Base-by-base conservation (phyloP, 371 early-diverging fungal species). In the Actinomucor elegans region DNA sequence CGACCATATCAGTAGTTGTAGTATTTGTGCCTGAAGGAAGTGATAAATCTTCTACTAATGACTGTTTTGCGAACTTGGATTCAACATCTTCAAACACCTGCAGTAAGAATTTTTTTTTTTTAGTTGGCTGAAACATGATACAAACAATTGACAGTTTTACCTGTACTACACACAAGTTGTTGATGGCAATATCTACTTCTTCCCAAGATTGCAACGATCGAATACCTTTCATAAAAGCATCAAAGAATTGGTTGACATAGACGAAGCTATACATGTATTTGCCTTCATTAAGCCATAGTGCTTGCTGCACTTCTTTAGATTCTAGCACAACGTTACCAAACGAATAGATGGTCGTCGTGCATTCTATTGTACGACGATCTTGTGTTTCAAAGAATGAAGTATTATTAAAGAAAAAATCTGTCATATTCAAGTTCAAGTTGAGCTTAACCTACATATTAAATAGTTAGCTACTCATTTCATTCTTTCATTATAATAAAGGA, bases 321-420 rank as follows among this genome's bases (percentile, higher is more conserved):
- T 87, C 83, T n/a, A 85, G 57, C 2, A 87, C 83, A 12, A 78
- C 79, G 33, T 75, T 69, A 1, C 85, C 85, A 64, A 84, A 87
- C 1, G 86, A 85, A 42, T 85, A 85, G 35, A 84, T 83, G n/a
- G 77, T 66, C 0, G 85, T 87, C 2, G 78, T 81, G 63, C 85
- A 84, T 57, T 83, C 73, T 18, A 87, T 67, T 4, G 79, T 65
- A 8, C 73, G 68, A 3, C 74, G 71, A 14, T 75, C 72, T 15
- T 55, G 58, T 12, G 84, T 71, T 32, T 82, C 83, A 52, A 80
- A 84, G 28, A 84, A 71, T 28, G 69, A 75, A 1, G 69, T 71
- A 47, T 73, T 78, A 50, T 68, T 73, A 51, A 78, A 78, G 52
- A 59, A 50, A 52, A 75, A 75, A 11, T 73, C 73, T 5, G 69